These are phyloP conservation scores for Euphrasia confusa DNA, from an alignment of 257 asterid species.

Conservation along the genomic window DNA sequence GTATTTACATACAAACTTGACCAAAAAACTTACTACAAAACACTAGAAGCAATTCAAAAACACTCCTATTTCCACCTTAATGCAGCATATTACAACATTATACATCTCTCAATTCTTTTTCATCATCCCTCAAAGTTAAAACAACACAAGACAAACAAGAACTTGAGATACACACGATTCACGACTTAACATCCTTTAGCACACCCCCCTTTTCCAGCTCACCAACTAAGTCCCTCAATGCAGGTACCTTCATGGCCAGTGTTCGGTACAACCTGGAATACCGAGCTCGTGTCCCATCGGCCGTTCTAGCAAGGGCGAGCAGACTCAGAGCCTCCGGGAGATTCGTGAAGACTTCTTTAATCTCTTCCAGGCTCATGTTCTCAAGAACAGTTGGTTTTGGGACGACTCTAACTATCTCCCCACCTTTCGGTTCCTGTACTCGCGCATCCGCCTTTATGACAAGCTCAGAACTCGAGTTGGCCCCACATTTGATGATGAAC, in stretches of 20 bases:
- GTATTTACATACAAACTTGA: conserved; percentile 1
- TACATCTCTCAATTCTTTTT: conserved; percentile 1
- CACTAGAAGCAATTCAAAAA: conserved; percentile 13
- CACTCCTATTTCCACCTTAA: neutral
- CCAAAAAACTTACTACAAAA: neutral
- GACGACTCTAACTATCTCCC: conserved; percentile 83
- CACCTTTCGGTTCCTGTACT: conserved; percentile 89
- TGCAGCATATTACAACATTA: conserved; percentile 15
- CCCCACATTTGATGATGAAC: conserved; percentile 93
- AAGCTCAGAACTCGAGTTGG: conserved; percentile 84
- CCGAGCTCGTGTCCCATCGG: conserved; percentile 97
- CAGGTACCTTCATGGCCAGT: conserved; percentile 95
- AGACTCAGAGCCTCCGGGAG: conserved; percentile 86
- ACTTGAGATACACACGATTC: conserved; percentile 7
- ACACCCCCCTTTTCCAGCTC: conserved; percentile 93
- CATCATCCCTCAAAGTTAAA: neutral
- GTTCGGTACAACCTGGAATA: conserved; percentile 91
- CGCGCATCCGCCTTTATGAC: conserved; percentile 88
- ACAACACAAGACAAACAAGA: conserved; percentile 10
- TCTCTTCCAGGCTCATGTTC: conserved; percentile 69
- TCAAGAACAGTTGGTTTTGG: conserved; percentile 79
- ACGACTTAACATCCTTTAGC: conserved; percentile 66
- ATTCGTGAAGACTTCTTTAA: conserved; percentile 60
- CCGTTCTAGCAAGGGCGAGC: conserved; percentile 92
- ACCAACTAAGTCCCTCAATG: conserved; percentile 75